Conservation (phyloP, 2,329 filamentous ascomycete species). For the Leptographium radiaticola region DNA sequence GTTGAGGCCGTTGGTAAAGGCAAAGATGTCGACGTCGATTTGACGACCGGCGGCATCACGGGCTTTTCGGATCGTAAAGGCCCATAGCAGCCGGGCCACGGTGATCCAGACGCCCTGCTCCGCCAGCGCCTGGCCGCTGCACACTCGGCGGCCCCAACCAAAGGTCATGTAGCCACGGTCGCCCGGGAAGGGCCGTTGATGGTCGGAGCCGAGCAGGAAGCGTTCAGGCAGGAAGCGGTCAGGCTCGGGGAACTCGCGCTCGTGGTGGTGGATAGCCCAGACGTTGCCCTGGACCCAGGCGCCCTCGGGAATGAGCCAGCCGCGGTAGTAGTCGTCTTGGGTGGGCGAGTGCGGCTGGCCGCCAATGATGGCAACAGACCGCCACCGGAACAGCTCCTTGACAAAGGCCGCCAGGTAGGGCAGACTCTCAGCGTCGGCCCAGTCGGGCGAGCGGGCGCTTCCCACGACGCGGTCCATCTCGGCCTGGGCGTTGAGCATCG, state of each 20-base stretch:
- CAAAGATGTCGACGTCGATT: conserved; percentile 43
- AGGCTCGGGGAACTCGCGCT: conserved; percentile 32
- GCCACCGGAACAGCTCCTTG: conserved; percentile 44
- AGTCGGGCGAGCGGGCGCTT: conserved; percentile 28
- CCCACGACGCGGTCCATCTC: conserved; percentile 41
- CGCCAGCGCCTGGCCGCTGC: conserved; percentile 39
- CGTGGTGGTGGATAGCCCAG: conserved; percentile 35
- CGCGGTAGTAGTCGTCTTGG: conserved; percentile 32
- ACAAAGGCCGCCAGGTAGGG: conserved; percentile 41
- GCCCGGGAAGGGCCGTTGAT: conserved; percentile 31
- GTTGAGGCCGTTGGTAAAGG: conserved; percentile 39
- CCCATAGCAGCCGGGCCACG: conserved; percentile 43
- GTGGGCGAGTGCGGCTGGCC: conserved; percentile 36
- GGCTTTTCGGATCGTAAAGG: conserved; percentile 34
- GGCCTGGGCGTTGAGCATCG: conserved; percentile 32
- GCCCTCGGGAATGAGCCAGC: conserved; percentile 34
- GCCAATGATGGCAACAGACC: conserved; percentile 37
- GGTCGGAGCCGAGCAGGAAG: conserved; percentile 23
- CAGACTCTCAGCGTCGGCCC: conserved; percentile 32
- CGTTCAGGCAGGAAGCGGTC: conserved; percentile 30
- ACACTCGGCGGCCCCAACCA: conserved; percentile 41
- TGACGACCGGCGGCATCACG: conserved; percentile 20
- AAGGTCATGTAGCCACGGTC: conserved; percentile 41
- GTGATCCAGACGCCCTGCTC: conserved; percentile 49
- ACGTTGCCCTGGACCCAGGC: conserved; percentile 36